phyloP scores from a whole-genome alignment of 495 filamentous ascomycete genomes.

The Podospora anserina region DNA sequence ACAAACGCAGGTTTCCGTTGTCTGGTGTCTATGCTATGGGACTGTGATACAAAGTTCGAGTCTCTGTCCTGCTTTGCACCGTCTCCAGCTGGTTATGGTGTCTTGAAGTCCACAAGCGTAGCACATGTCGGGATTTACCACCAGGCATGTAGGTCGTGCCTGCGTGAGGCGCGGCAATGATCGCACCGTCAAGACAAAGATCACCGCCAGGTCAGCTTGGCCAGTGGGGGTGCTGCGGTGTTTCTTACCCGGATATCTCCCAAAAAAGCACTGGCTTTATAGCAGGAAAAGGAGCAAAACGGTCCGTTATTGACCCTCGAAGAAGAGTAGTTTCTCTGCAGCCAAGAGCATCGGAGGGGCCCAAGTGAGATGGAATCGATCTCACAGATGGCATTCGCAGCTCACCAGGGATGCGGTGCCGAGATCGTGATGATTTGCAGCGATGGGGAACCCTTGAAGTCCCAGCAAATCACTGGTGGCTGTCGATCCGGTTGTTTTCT shows the following conservation, averaged over 20 bases:
- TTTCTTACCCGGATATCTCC: background rate
- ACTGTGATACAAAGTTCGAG: background rate
- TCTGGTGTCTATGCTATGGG: background rate
- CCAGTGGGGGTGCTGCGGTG: background rate
- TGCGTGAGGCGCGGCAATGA: background rate
- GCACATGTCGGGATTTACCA: background rate
- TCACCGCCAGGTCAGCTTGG: background rate
- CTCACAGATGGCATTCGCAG: background rate
- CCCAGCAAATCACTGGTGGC: background rate
- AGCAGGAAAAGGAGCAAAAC: background rate
- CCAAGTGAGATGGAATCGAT: background rate
- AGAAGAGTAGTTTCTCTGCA: background rate
- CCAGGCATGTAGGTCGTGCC: background rate
- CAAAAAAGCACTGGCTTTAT: no score
- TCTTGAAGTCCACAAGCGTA: background rate
- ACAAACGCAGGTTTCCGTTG: background rate
- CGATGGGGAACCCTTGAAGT: background rate
- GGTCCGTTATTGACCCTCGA: background rate
- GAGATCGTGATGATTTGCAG: background rate
- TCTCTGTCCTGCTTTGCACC: background rate
- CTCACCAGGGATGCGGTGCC: background rate
- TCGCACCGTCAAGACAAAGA: background rate
- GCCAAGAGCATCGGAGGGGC: background rate
- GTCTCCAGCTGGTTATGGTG: background rate
- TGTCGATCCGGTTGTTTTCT: background rate